These are phyloP conservation scores for Coleophoma crateriformis DNA, from an alignment of 2,329 filamentous ascomycete species.

Conservation along the genomic window DNA sequence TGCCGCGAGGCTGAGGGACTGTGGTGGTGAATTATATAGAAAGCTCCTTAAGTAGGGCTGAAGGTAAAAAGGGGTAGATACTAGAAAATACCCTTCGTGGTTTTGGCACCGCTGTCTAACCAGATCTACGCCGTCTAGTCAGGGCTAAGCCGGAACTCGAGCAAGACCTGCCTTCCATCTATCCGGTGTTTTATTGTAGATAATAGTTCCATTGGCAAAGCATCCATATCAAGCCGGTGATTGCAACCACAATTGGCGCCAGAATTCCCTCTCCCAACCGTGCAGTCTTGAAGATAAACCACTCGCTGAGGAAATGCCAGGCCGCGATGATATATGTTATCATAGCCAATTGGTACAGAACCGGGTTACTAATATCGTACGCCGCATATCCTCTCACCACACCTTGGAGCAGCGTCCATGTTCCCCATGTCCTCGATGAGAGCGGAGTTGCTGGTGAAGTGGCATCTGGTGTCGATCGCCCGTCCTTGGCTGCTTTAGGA, in stretches of 20 bases:
- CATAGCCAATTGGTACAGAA: slow-evolving; percentile 57
- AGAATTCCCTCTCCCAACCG: slow-evolving; percentile 52
- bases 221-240: slow-evolving; percentile 53
- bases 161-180: no score
- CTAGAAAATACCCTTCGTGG: no score
- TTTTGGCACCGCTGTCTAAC: no score
- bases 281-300: slow-evolving; percentile 72
- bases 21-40: slow-evolving; percentile 79
- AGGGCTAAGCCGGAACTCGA: not conserved
- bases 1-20: slow-evolving; percentile 66
- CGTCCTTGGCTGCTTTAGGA: slow-evolving; percentile 62
- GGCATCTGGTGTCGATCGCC: slow-evolving; percentile 45
- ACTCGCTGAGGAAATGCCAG: slow-evolving; percentile 60
- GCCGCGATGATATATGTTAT: slow-evolving; percentile 60
- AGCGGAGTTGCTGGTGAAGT: slow-evolving; percentile 65
- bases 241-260: slow-evolving; percentile 49
- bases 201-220: slow-evolving; percentile 64
- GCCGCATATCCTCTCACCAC: slow-evolving; percentile 61
- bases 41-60: slow-evolving; percentile 33
- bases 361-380: slow-evolving; percentile 55
- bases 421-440: slow-evolving; percentile 70
- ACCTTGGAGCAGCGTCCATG: slow-evolving; percentile 60
- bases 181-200: slow-evolving; percentile 35
- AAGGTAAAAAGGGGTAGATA: not conserved
- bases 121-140: no score